phyloP scores from a whole-genome alignment of 2,329 filamentous ascomycete species.

The Metarhizium album region DNA sequence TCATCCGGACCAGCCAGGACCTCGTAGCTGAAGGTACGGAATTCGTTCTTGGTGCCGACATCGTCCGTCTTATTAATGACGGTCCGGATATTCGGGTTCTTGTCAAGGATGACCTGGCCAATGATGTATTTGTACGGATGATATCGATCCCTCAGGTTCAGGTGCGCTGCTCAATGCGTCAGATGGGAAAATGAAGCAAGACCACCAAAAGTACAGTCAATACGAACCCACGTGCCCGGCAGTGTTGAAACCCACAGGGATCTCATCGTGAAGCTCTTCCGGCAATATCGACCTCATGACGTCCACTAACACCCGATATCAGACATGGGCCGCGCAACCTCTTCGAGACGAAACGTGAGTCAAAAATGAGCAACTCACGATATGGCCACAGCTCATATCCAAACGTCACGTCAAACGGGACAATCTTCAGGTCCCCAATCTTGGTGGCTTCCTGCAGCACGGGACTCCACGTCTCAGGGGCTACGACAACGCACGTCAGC shows the following conservation, averaged over 20 bases:
- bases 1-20: slow-evolving; percentile 74
- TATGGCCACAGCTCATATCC: slow-evolving; percentile 84
- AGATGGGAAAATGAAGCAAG: neutral
- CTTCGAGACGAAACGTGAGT: too few species aligned
- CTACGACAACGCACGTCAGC: slow-evolving; percentile 13
- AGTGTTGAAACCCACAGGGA: slow-evolving; percentile 76
- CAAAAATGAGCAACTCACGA: slow-evolving; percentile 37
- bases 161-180: slow-evolving; percentile 51
- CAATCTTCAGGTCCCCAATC: slow-evolving; percentile 55
- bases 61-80: slow-evolving; percentile 95
- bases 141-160: slow-evolving; percentile 79
- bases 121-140: slow-evolving; percentile 80
- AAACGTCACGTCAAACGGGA: slow-evolving; percentile 65
- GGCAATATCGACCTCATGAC: slow-evolving; percentile 76
- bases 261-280: slow-evolving; percentile 65
- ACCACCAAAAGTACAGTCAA: neutral
- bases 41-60: slow-evolving; percentile 76
- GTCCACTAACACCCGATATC: slow-evolving; percentile 45
- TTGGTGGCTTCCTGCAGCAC: slow-evolving; percentile 58
- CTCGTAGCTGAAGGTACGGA: slow-evolving; percentile 88
- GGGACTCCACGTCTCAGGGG: slow-evolving; percentile 63
- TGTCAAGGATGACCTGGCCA: slow-evolving; percentile 77
- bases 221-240: slow-evolving; percentile 73
- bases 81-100: slow-evolving; percentile 70
- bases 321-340: too few species aligned